These are phyloP conservation scores for Phytopythium vexans DNA, from an alignment of 352 stramenopile species.

Conservation along the genomic window DNA sequence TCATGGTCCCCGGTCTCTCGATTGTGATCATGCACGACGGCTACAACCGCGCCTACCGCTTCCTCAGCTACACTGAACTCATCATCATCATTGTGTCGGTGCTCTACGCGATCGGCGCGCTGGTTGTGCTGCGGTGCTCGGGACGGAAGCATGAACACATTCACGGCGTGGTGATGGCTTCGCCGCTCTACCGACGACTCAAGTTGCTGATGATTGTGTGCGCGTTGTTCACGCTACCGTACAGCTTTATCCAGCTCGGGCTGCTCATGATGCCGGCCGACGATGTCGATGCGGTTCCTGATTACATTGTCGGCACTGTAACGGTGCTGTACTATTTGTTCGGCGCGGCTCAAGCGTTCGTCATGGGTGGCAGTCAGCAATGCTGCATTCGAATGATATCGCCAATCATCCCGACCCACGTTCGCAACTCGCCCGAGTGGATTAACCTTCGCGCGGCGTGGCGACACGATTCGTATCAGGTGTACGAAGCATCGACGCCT, in stretches of 20 bases:
- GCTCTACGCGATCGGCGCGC: conserved; percentile 33
- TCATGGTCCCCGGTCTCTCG: conserved; percentile 27
- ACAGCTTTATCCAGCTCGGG: conserved; percentile 46
- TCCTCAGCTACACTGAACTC: conserved; percentile 54
- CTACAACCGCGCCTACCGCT: conserved; percentile 48
- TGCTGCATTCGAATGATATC: conserved; percentile 53
- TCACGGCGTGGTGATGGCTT: conserved; percentile 62
- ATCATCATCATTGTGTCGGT: conserved; percentile 44
- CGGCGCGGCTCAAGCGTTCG: conserved; percentile 50
- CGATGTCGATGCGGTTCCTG: conserved; percentile 42
- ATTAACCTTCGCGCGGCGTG: conserved; percentile 20
- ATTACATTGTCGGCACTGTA: conserved; percentile 49
- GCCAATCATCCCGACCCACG: conserved; percentile 47
- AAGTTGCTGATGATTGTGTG: conserved; percentile 69
- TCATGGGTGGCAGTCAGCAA: conserved; percentile 67
- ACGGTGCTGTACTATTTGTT: conserved; percentile 73
- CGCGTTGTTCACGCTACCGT: conserved; percentile 63
- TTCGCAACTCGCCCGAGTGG: conserved; percentile 56
- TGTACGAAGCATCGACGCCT: conserved; percentile 24
- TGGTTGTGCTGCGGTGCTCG: conserved; percentile 38
- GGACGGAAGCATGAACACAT: conserved; percentile 70
- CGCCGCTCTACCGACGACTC: conserved; percentile 59
- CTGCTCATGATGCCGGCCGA: conserved; percentile 37
- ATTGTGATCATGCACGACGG: conserved; percentile 45
- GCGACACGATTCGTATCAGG: conserved; percentile 34